phyloP scores from a whole-genome alignment of 2,329 filamentous ascomycete species.

The Xylaria sp. region DNA sequence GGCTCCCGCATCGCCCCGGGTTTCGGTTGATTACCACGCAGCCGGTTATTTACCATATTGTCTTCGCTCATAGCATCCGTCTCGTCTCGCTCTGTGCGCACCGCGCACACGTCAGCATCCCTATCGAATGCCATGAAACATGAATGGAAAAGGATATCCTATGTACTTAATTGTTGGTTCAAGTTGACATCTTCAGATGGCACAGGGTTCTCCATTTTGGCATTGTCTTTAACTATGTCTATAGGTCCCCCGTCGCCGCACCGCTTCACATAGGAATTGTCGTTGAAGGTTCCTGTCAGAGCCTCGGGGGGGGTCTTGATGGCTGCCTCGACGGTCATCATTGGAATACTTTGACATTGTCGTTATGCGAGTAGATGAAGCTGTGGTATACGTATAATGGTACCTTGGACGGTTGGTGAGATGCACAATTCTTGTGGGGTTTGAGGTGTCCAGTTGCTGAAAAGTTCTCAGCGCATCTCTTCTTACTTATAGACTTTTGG shows the following conservation, averaged over 20 bases:
- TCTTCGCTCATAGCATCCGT: not conserved
- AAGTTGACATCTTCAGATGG: not conserved
- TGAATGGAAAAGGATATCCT: not conserved
- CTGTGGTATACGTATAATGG: not conserved
- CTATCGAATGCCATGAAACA: too few relatives aligned
- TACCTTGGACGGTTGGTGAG: too few relatives aligned
- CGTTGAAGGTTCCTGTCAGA: not conserved
- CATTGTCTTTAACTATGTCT: not conserved
- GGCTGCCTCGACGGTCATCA: not conserved
- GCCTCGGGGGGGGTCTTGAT: not conserved
- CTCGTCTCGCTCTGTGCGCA: not conserved
- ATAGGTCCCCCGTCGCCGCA: not conserved
- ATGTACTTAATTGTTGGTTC: not conserved
- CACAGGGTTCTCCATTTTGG: not conserved
- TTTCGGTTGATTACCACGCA: not conserved
- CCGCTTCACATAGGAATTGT: not conserved
- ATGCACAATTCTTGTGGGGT: too few relatives aligned
- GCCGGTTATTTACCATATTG: not conserved
- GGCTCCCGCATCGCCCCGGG: not conserved
- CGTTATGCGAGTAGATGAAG: not conserved
- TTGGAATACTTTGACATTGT: not conserved
- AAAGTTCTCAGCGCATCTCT: too few relatives aligned
- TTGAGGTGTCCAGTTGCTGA: too few relatives aligned
- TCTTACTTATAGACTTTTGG: too few relatives aligned
- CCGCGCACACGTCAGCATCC: not conserved